A percentile compares a stretch with the other conserved stretches of the same genome.
These are phyloP conservation scores for Ustulina deusta DNA, from an alignment of 2,329 filamentous ascomycete genomes.

Conservation along the genomic window DNA sequence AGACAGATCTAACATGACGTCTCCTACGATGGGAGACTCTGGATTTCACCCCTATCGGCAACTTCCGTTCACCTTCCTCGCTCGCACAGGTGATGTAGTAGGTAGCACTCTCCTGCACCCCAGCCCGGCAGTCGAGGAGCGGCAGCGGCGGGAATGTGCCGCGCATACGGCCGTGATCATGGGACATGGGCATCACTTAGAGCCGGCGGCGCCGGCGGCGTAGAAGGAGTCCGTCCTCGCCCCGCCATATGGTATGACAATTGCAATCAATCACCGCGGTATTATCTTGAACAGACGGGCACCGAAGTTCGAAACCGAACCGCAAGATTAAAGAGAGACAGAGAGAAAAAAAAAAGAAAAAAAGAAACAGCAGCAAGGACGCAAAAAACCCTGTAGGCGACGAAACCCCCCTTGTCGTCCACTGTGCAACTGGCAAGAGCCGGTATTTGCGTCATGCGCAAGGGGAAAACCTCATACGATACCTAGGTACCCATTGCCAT, in stretches of 20 bases:
- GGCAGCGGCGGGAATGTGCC: not conserved
- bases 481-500: too few species aligned
- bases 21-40: not conserved
- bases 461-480: conserved; percentile 21
- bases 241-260: not conserved
- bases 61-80: conserved; percentile 15
- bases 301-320: not conserved
- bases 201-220: not conserved
- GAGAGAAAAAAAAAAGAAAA: not conserved
- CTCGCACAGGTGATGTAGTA: conserved; percentile 16
- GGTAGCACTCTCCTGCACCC: conserved; percentile 26
- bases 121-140: conserved; percentile 1
- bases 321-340: not conserved
- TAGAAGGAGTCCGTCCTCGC: not conserved
- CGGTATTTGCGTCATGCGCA: conserved; percentile 20
- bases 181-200: conserved; percentile 16
- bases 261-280: not conserved
- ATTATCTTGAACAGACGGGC: not conserved
- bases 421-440: not conserved
- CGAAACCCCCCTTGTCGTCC: not conserved
- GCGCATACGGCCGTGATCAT: conserved; percentile 28
- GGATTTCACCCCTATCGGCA: conserved; percentile 9
- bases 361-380: not conserved
- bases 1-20: conserved; percentile 20
- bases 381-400: not conserved